These are phyloP conservation scores for Annona cherimola DNA, from an alignment of 164 flowering plant species.

Conservation along the genomic window DNA sequence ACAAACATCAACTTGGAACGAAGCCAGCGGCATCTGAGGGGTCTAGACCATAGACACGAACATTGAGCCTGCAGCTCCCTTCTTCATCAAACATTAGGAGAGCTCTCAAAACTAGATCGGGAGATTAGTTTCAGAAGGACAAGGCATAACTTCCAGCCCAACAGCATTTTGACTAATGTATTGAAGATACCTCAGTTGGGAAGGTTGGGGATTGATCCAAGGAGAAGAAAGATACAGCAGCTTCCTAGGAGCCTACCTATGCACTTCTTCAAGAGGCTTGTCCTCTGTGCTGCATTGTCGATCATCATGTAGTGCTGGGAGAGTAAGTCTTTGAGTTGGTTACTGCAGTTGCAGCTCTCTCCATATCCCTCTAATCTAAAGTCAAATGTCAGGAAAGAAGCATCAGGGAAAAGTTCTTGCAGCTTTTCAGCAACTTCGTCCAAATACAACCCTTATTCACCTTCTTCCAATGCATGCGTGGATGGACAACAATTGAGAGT, in stretches of 20 bases:
- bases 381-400: constrained; percentile 93
- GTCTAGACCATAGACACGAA: constrained; percentile 83
- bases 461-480: constrained; percentile 70
- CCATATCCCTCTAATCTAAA: constrained; percentile 92
- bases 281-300: constrained; percentile 82
- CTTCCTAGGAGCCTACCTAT: constrained; percentile 91
- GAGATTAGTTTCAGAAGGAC: constrained; percentile 67
- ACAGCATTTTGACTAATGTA: constrained; percentile 74
- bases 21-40: constrained; percentile 42
- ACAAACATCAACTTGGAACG: constrained; percentile 70
- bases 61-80: constrained; percentile 70
- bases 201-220: constrained; percentile 84
- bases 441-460: constrained; percentile 74
- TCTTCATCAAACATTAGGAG: constrained; percentile 64
- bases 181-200: constrained; percentile 89
- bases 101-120: constrained; percentile 55
- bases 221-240: constrained; percentile 77
- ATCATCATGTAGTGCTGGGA: constrained; percentile 88
- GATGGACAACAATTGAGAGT: constrained; percentile 98
- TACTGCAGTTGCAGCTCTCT: constrained; percentile 62
- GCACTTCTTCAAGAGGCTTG: constrained; percentile 91
- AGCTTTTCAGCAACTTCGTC: constrained; percentile 81
- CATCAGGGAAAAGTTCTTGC: constrained; percentile 79
- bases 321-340: constrained; percentile 70
- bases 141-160: constrained; percentile 81